Evolutionary conservation across 1,284 basidiomycete genomes (phyloP), one percentile per base, ranked within the genome.

Genomic region (Inonotus hispidus): DNA sequence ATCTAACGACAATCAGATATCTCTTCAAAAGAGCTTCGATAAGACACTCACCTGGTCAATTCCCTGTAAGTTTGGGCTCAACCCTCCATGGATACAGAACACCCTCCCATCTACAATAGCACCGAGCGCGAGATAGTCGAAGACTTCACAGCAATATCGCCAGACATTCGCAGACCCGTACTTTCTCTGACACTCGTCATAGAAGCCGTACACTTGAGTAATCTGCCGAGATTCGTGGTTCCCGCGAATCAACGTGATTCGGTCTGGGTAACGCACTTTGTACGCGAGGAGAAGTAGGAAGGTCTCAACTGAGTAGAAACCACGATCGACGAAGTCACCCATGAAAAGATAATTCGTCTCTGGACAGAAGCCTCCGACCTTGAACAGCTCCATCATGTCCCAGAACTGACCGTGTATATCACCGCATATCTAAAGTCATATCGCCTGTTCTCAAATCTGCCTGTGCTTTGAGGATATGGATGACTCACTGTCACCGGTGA

Each of bases 171-270:
- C 90, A 68, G 84, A 90, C 5, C 96, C 96, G 70, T 98, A 99
- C 74, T 99, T 99, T 39, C 95, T 79, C 72, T 94, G 90, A 74
- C 96, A 99, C 71, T 99, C 96, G 75, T 99, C 97, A 77, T 98
- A 99, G 73, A 99, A 99, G 13, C 96, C 97, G 73, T 99, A 99
- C 0, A 99, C 96, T 71, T 99, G 96, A 0, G 95, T 98, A 70
- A 99, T 99, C 73, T 99, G 96, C 2, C 96, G 81, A n/a, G 93
- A 95, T 75, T 99, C 96, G 79, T 99, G 96, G 80, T 99, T 99
- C 13, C 96, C 96, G 38, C 96, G 84, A 67, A 99, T 97, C 66
- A 99, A 85, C 0, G 95, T 98, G 72, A 99, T 97, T 53, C 96
- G 87, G 72, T 99, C 97, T 19, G 95, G 95, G 73, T 98, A 98